These are phyloP conservation scores for Ammopiptanthus mongolicus DNA, from an alignment of 306 rosid species.

Conservation along the genomic window DNA sequence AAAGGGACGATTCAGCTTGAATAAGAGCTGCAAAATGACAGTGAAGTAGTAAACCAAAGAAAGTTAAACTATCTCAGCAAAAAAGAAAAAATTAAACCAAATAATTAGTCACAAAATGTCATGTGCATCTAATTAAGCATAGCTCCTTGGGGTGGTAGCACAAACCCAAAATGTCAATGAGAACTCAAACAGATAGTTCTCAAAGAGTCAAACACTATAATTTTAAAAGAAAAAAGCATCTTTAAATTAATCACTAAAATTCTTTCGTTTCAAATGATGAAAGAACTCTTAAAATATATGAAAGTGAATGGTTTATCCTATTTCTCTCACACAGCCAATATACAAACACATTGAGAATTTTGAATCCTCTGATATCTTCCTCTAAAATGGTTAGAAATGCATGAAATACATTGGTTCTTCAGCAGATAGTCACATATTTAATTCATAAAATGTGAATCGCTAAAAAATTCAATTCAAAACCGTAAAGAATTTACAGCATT, in stretches of 20 bases:
- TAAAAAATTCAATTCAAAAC: background rate
- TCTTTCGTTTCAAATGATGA: too few relatives aligned
- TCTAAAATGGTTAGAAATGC: slow-evolving; percentile 14
- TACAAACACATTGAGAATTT: background rate
- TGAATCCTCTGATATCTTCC: background rate
- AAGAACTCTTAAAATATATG: background rate
- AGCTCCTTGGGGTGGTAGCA: slow-evolving; percentile 2
- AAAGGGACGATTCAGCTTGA: slow-evolving; percentile 82
- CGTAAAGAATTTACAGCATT: background rate
- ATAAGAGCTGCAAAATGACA: slow-evolving; percentile 66
- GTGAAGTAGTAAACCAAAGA: slow-evolving; percentile 18
- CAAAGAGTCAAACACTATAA: background rate
- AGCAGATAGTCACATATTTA: background rate
- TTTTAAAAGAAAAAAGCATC: background rate
- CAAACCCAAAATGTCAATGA: slow-evolving; percentile 16
- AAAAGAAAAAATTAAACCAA: background rate
- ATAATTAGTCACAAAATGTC: background rate
- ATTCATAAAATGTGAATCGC: background rate
- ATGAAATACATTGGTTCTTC: slow-evolving; percentile 4
- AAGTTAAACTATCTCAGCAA: background rate
- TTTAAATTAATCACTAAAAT: too few relatives aligned
- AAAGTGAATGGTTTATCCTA: background rate
- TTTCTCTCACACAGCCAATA: slow-evolving; percentile 4
- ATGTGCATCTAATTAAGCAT: slow-evolving; percentile 9
- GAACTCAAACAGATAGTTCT: slow-evolving; percentile 8